A percentile compares a stretch with the other conserved stretches of the same genome.
Evolutionary conservation across 371 early-diverging fungal genomes (phyloP).

Genomic region (Apophysomyces ossiformis): DNA sequence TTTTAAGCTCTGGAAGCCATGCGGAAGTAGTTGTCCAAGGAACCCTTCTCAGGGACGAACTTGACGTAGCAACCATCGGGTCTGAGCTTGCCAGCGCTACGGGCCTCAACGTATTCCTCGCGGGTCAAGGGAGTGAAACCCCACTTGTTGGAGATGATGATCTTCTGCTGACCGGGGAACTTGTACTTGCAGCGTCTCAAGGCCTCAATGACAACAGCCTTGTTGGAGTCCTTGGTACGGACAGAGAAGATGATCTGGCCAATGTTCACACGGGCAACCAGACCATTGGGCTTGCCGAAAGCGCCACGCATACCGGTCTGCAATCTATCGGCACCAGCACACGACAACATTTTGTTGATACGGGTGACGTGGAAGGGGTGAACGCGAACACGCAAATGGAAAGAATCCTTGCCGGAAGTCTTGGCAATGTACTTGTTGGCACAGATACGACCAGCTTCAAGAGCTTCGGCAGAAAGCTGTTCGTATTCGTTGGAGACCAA

Average conservation of each 20-base stretch:
- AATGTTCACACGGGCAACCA: slow-evolving; percentile 99
- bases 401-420: slow-evolving; percentile 99
- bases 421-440: slow-evolving; percentile 99
- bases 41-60: slow-evolving; percentile 92
- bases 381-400: slow-evolving; percentile 99
- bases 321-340: slow-evolving; percentile 99
- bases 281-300: slow-evolving; percentile 99
- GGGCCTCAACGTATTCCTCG: slow-evolving; percentile 88
- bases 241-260: slow-evolving; percentile 98
- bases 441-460: slow-evolving; percentile 99
- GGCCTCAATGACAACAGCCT: slow-evolving; percentile 96
- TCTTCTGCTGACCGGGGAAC: slow-evolving; percentile 99
- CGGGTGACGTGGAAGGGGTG: slow-evolving; percentile 99
- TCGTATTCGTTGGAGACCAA: slow-evolving; percentile 98
- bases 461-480: slow-evolving; percentile 99
- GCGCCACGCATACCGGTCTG: slow-evolving; percentile 99
- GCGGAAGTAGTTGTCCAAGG: slow-evolving; percentile 68
- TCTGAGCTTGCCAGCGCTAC: slow-evolving; percentile 82
- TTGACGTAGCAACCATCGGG: slow-evolving; percentile 99
- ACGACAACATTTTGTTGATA: slow-evolving; percentile 99
- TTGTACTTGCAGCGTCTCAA: slow-evolving; percentile 98
- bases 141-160: slow-evolving; percentile 99
- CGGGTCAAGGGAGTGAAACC: slow-evolving; percentile 99
- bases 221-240: slow-evolving; percentile 97
- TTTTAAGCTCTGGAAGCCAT: slow-evolving; percentile 37